Conservation (phyloP, 805 yeast genomes). For the Yamadazyma sp. region DNA sequence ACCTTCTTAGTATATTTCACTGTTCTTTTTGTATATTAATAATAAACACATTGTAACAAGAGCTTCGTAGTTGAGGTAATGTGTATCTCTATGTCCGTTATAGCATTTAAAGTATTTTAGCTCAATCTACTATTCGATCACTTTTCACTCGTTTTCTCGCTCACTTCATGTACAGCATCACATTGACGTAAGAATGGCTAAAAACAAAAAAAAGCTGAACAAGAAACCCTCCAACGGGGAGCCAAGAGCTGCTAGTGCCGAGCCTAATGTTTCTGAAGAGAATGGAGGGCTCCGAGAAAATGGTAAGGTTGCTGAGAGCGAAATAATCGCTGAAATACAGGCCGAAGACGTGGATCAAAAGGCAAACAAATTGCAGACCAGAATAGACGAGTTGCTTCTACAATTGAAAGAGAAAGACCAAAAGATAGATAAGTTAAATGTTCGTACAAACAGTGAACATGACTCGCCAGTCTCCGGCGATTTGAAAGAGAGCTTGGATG, state of each 20-base stretch:
- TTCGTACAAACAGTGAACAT: neutral
- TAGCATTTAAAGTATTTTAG: too few relatives aligned
- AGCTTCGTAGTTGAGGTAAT: too few relatives aligned
- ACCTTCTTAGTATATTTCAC: conserved; percentile 8
- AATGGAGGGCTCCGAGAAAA: neutral
- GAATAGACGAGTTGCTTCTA: conserved; percentile 6
- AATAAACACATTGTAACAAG: too few relatives aligned
- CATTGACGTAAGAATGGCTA: conserved; percentile 16
- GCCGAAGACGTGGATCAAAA: conserved; percentile 1
- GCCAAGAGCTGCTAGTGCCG: neutral
- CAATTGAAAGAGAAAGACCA: conserved; percentile 10
- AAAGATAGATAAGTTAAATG: conserved; percentile 3
- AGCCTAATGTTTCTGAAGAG: neutral
- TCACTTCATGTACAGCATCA: conserved; percentile 1
- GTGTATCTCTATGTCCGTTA: too few relatives aligned
- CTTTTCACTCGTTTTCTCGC: too few relatives aligned
- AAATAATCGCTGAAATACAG: too few relatives aligned
- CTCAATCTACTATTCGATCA: too few relatives aligned
- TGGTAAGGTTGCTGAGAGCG: neutral
- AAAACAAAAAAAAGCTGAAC: conserved; percentile 19
- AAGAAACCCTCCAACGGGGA: conserved; percentile 1
- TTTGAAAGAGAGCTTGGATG: neutral
- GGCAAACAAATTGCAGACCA: conserved; percentile 4
- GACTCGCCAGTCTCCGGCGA: neutral
- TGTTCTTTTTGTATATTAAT: conserved; percentile 10